phyloP scores from a whole-genome alignment of 176 grass and related monocot genomes.

The Areca catechu region DNA sequence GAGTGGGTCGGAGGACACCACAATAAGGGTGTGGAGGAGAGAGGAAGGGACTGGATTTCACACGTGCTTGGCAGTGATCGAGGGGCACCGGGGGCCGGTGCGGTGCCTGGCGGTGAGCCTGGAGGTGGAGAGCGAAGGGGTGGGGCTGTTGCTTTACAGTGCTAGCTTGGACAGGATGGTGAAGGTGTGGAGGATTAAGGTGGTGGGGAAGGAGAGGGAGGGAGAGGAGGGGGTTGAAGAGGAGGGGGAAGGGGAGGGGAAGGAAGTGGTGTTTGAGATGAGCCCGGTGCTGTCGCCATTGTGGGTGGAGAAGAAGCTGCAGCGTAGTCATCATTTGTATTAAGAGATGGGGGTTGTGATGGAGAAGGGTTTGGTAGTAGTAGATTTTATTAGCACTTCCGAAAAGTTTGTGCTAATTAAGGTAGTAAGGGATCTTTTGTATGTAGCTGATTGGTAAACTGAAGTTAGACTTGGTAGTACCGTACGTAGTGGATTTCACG shows the following conservation, averaged over 20 bases:
- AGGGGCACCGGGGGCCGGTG: constrained; percentile 67
- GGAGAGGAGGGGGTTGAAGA: constrained; percentile 7
- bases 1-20: constrained; percentile 80
- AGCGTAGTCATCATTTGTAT: constrained; percentile 10
- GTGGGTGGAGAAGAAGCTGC: constrained; percentile 58
- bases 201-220: constrained; percentile 4
- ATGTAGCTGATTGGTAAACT: too few species aligned
- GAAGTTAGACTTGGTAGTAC: too few species aligned
- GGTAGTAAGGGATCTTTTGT: too few species aligned
- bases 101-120: constrained; percentile 63
- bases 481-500: background rate
- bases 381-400: background rate
- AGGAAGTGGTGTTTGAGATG: constrained; percentile 11
- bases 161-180: constrained; percentile 72
- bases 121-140: constrained; percentile 43
- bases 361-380: background rate
- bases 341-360: background rate
- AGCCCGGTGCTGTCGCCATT: constrained; percentile 57
- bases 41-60: constrained; percentile 38
- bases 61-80: constrained; percentile 79
- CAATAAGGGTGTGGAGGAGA: constrained; percentile 77
- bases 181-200: constrained; percentile 87
- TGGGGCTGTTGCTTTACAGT: constrained; percentile 75
- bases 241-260: constrained; percentile 15
- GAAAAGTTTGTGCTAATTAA: too few species aligned